These are phyloP conservation scores for Exobasidium cylindrosporum DNA, from an alignment of 1,284 basidiomycete genomes.

Conservation along the genomic window DNA sequence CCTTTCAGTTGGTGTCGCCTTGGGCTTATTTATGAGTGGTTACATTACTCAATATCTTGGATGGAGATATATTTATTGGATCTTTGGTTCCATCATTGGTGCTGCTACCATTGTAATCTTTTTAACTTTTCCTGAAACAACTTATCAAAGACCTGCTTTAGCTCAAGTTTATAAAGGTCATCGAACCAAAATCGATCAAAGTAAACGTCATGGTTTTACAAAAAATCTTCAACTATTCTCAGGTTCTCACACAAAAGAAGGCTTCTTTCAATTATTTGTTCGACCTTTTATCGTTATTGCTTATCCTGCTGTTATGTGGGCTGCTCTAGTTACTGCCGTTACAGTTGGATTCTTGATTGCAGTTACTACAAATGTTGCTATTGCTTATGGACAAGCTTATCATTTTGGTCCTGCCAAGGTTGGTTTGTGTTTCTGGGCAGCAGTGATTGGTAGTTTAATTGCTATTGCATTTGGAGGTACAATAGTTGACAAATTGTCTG, in stretches of 20 bases:
- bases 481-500: slow-evolving; percentile 6
- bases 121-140: slow-evolving; percentile 23
- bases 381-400: slow-evolving; percentile 18
- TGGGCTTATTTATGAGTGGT: slow-evolving; percentile 19
- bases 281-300: slow-evolving; percentile 17
- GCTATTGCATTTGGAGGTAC: slow-evolving; percentile 14
- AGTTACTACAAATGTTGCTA: slow-evolving; percentile 19
- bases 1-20: slow-evolving; percentile 20
- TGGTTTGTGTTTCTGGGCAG: slow-evolving; percentile 13
- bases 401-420: slow-evolving; percentile 10
- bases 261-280: slow-evolving; percentile 10
- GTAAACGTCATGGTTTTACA: not conserved
- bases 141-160: slow-evolving; percentile 13
- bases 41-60: slow-evolving; percentile 6
- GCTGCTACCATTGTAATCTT: too few species aligned
- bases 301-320: slow-evolving; percentile 21
- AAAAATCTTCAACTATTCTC: slow-evolving; percentile 13
- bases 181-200: slow-evolving; percentile 15
- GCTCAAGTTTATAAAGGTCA: slow-evolving; percentile 3
- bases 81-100: slow-evolving; percentile 16
- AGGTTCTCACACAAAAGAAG: slow-evolving; percentile 15
- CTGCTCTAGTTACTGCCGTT: slow-evolving; percentile 16
- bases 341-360: slow-evolving; percentile 21
- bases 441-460: slow-evolving; percentile 14
- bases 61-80: slow-evolving; percentile 18